Conservation (phyloP, 2,329 filamentous ascomycete species). For the Aureobasidium sp. region DNA sequence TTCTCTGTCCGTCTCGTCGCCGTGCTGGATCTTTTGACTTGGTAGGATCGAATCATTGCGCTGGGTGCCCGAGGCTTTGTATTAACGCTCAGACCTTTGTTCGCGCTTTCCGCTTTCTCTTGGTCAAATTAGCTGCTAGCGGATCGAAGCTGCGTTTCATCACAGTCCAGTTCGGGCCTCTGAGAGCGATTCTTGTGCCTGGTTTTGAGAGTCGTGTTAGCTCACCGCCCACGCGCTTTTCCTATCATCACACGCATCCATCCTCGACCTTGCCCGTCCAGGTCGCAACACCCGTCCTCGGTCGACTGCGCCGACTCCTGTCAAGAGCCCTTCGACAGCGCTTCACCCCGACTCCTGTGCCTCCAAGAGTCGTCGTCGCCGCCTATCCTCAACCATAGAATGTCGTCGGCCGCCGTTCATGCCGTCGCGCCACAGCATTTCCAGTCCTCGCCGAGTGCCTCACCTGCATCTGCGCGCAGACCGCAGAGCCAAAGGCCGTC, state of each 20-base stretch:
- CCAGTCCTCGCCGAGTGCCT: slow-evolving; percentile 22
- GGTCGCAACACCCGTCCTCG: background rate
- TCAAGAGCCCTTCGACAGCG: background rate
- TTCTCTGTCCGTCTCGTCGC: background rate
- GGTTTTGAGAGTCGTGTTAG: background rate
- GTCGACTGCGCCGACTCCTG: background rate
- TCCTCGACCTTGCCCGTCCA: background rate
- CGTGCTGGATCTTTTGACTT: background rate
- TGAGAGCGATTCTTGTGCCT: background rate
- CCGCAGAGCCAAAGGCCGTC: slow-evolving; percentile 31
- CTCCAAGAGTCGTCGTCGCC: background rate
- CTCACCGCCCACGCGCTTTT: slow-evolving; percentile 12
- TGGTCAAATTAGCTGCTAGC: slow-evolving; percentile 12
- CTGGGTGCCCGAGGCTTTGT: slow-evolving; percentile 11
- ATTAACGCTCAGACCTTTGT: slow-evolving; percentile 6
- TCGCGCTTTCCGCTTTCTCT: slow-evolving; percentile 11
- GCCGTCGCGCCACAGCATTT: slow-evolving; percentile 22
- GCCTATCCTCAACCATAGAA: slow-evolving; percentile 18
- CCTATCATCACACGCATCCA: slow-evolving; percentile 13
- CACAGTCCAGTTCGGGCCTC: background rate
- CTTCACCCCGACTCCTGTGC: background rate
- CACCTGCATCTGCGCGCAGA: slow-evolving; percentile 32
- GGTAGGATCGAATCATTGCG: background rate
- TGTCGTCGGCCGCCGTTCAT: slow-evolving; percentile 30
- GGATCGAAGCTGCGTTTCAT: slow-evolving; percentile 15